Evolutionary conservation across 306 rosid species (phyloP).

Genomic region (Datisca glomerata): DNA sequence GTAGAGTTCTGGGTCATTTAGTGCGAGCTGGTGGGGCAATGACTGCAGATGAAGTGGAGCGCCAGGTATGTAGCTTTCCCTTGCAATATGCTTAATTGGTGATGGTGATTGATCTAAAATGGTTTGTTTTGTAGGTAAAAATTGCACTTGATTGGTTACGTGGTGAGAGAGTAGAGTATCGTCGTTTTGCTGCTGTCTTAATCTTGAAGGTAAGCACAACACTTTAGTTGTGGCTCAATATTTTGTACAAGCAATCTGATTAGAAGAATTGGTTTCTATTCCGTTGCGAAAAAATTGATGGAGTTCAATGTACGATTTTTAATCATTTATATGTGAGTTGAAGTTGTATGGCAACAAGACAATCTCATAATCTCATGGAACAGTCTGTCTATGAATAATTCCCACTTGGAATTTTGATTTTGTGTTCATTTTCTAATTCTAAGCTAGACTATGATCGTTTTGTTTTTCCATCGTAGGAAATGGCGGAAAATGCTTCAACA

Average conservation of each 20-base stretch:
- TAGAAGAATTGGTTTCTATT: too few species aligned
- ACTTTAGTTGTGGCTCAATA: background rate
- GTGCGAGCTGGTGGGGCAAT: conserved; percentile 98
- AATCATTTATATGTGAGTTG: too few species aligned
- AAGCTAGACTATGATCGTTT: background rate
- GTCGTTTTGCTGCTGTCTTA: conserved; percentile 87
- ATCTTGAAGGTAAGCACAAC: conserved; percentile 70
- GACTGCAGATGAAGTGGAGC: conserved; percentile 97
- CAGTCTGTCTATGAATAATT: too few species aligned
- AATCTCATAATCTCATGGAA: too few species aligned
- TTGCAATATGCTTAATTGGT: too few species aligned
- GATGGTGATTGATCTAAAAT: too few species aligned
- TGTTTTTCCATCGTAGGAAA: conserved; percentile 44
- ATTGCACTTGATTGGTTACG: conserved; percentile 84
- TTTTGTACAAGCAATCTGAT: too few species aligned
- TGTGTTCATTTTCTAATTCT: too few species aligned
- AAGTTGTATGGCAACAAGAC: too few species aligned
- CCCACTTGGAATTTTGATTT: too few species aligned
- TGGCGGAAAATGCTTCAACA: conserved; percentile 99
- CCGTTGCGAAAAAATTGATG: too few species aligned
- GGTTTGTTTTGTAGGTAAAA: conserved; percentile 39
- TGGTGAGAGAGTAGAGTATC: conserved; percentile 84
- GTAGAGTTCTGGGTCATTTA: conserved; percentile 90
- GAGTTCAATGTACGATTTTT: too few species aligned
- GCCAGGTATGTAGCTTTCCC: conserved; percentile 49